Evolutionary conservation across 225 moss, liverwort and hornwort genomes (phyloP).

Genomic region (Asterella californica): DNA sequence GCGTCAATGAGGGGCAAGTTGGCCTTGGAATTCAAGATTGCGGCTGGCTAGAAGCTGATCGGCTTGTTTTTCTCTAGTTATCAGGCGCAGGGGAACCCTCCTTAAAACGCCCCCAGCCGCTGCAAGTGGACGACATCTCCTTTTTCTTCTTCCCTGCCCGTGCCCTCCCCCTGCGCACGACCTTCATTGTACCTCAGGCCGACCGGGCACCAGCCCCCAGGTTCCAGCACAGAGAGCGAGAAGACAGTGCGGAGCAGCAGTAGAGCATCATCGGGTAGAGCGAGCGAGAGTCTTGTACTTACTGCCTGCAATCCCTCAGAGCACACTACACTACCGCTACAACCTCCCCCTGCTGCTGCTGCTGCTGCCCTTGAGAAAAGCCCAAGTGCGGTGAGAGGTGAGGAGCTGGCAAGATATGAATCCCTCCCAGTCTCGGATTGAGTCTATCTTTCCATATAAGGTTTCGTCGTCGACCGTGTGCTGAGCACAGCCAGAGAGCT

Average conservation of each 20-base stretch:
- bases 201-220: not conserved
- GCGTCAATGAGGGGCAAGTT: not conserved
- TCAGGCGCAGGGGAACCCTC: not conserved
- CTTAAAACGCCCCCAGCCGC: constrained; percentile 7
- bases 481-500: not conserved
- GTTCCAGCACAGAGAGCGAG: not conserved
- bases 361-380: not conserved
- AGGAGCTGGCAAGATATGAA: constrained; percentile 9
- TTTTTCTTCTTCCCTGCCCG: not conserved
- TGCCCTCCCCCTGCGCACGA: not conserved
- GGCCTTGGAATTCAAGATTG: constrained; percentile 2
- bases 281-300: not conserved
- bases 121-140: not conserved
- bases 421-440: not conserved
- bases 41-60: constrained; percentile 15
- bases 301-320: constrained; percentile 12
- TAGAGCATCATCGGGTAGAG: not conserved
- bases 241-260: not conserved
- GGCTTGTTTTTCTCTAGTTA: constrained; percentile 7
- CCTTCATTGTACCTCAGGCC: not conserved
- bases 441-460: not conserved
- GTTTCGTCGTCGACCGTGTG: not conserved
- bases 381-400: not conserved
- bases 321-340: not conserved
- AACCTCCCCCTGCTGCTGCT: not conserved